Evolutionary conservation across 768 basidiomycete species (phyloP), one percentile per base, ranked within the genome.

Genomic region (Pholiota molesta): DNA sequence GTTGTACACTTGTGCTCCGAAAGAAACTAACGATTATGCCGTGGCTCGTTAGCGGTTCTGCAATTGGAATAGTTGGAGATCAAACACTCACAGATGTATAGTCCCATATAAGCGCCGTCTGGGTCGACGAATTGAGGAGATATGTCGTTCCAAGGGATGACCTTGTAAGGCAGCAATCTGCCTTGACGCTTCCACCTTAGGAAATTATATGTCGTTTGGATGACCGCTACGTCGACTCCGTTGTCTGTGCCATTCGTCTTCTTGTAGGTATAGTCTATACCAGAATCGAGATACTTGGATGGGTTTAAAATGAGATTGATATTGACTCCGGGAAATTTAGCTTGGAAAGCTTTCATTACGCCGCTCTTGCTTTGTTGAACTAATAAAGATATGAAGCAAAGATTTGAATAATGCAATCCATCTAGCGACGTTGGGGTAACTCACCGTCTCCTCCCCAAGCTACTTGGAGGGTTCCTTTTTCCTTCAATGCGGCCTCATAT

Each of bases 391-490:
- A 37, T 3, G 14, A 13, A 16, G 35, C 11, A 9, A 5, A 2
- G 2, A 13, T 13, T 35, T 35, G 9, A 35, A 10, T 35, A 35
- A 35, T 35, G 35, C 13, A 35, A 2, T 35, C 13, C 35, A 5
- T 13, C 13, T 8, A 10, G 3, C 13, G 13, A 13, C 5, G 13
- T 35, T 37, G 57, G 40, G 3, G 17, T 40, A 23, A 13, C 65
- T 42, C 64, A 72, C 71, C 64, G 52, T 72, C 71, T 26, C 71
- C 71, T 7, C 71, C 71, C 71, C 71, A 72, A 19, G 66, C 67
- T 17, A 72, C 65, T 8, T 58, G 60, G 17, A 72, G 52, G 21
- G 55, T 64, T 5, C 63, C 61, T 2, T 59, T 57, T 56, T 72
- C 71, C 31, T 63, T 55, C 31, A 59, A 62, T 21, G 71, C 69